Evolutionary conservation across 2,329 filamentous ascomycete genomes (phyloP).

Genomic region (Albophoma yamanashiensis): DNA sequence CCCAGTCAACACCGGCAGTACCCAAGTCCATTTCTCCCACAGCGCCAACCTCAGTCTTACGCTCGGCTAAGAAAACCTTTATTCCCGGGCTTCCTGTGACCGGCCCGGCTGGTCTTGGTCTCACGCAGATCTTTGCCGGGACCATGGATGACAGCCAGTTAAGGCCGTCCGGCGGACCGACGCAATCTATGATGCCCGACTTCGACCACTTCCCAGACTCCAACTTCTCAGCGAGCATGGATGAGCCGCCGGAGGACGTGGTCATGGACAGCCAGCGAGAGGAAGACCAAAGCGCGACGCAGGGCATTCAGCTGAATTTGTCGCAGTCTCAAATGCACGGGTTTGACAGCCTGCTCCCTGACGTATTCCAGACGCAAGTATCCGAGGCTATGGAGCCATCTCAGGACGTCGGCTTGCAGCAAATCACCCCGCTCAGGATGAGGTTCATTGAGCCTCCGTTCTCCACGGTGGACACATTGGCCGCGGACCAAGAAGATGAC

Average conservation of each 20-base stretch:
- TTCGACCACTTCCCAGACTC: slow-evolving; percentile 46
- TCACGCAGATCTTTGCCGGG: slow-evolving; percentile 85
- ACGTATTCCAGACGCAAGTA: slow-evolving; percentile 43
- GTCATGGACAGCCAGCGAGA: slow-evolving; percentile 33
- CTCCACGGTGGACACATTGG: slow-evolving; percentile 63
- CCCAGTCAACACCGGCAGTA: slow-evolving; percentile 29
- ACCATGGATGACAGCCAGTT: slow-evolving; percentile 64
- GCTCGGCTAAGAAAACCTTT: slow-evolving; percentile 57
- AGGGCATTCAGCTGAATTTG: slow-evolving; percentile 44
- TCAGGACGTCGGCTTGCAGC: slow-evolving; percentile 68
- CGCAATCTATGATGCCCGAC: slow-evolving; percentile 43
- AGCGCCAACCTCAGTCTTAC: slow-evolving; percentile 53
- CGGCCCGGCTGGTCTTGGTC: slow-evolving; percentile 54
- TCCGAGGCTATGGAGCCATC: slow-evolving; percentile 66
- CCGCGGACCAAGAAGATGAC: slow-evolving; percentile 29
- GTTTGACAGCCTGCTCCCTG: slow-evolving; percentile 43
- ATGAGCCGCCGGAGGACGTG: slow-evolving; percentile 41
- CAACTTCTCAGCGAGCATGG: slow-evolving; percentile 50
- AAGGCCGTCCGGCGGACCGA: slow-evolving; percentile 17
- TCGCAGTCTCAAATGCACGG: slow-evolving; percentile 50
- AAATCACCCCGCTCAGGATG: slow-evolving; percentile 59
- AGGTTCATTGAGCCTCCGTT: slow-evolving; percentile 54
- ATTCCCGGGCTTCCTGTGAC: slow-evolving; percentile 57
- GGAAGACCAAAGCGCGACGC: slow-evolving; percentile 24
- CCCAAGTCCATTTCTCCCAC: slow-evolving; percentile 36